Evolutionary conservation across 2,329 filamentous ascomycete genomes (phyloP).

Genomic region (Leptographium radiaticola): DNA sequence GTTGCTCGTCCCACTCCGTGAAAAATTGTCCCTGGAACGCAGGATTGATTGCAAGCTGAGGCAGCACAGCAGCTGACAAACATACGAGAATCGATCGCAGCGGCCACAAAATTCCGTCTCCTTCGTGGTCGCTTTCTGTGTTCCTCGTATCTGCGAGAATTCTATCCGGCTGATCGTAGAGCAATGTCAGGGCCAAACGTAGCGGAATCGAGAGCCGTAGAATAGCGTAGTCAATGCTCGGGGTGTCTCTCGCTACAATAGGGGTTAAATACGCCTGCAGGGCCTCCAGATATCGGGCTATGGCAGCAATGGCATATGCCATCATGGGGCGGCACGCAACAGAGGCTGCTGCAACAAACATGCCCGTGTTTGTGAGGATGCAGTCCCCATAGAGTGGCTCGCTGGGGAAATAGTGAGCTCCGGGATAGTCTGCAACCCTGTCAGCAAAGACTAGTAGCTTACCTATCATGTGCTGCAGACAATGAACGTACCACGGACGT

Average conservation of each 20-base stretch:
- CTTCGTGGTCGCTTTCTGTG: neutral
- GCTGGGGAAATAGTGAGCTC: constrained; percentile 4
- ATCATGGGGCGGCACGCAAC: constrained; percentile 15
- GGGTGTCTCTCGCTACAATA: constrained; percentile 22
- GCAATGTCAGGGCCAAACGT: constrained; percentile 11
- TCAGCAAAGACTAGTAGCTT: too few relatives aligned
- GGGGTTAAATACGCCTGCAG: neutral
- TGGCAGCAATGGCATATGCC: constrained; percentile 34
- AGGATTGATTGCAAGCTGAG: constrained; percentile 12
- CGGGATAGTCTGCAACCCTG: constrained; percentile 7
- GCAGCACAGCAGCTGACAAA: constrained; percentile 13
- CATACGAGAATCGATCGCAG: constrained; percentile 15
- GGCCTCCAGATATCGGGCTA: constrained; percentile 32
- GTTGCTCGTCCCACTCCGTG: constrained; percentile 6
- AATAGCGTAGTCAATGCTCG: constrained; percentile 16
- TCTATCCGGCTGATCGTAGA: constrained; percentile 14
- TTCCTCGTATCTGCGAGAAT: neutral
- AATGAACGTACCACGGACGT: constrained; percentile 11
- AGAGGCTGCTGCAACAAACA: constrained; percentile 16
- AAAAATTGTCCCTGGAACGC: constrained; percentile 11
- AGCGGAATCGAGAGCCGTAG: constrained; percentile 14
- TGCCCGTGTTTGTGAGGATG: constrained; percentile 13
- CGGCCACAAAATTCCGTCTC: constrained; percentile 4
- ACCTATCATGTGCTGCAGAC: too few relatives aligned
- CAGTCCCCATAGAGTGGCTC: constrained; percentile 10